Conservation (phyloP, 148 eudicot species). For the Silene latifolia region DNA sequence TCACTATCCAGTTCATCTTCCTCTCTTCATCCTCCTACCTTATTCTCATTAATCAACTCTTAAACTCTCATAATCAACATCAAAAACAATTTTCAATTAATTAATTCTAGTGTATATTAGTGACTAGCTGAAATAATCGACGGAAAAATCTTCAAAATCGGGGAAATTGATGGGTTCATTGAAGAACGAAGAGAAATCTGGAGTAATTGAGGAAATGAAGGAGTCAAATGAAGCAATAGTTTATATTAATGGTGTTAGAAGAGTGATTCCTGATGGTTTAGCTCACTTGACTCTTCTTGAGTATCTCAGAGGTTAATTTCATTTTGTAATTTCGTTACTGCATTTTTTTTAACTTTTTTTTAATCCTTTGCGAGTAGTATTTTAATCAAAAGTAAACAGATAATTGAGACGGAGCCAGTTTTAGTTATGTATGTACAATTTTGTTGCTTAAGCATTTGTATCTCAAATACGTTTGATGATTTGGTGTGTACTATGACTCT, state of each 20-base stretch:
- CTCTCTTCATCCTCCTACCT: background rate
- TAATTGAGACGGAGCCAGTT: too few species aligned
- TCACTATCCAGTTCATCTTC: background rate
- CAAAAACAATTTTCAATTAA: background rate
- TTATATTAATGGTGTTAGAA: slow-evolving; percentile 79
- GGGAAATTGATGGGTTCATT: slow-evolving; percentile 62
- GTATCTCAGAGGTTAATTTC: slow-evolving; percentile 71
- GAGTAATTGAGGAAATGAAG: slow-evolving; percentile 21
- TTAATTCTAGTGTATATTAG: background rate
- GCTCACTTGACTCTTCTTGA: slow-evolving; percentile 94
- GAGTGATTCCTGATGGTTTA: slow-evolving; percentile 78
- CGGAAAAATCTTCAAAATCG: background rate
- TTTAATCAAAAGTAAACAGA: too few species aligned
- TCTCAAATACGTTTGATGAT: too few species aligned
- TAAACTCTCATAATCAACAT: background rate
- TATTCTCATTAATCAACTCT: background rate
- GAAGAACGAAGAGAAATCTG: slow-evolving; percentile 44
- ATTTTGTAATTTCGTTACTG: background rate
- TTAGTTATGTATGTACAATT: too few species aligned
- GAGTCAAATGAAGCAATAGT: slow-evolving; percentile 59
- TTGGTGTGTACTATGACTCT: too few species aligned
- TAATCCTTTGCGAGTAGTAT: too few species aligned
- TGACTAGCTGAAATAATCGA: background rate
- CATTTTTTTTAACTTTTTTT: too few species aligned
- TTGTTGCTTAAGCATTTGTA: too few species aligned